These are phyloP conservation scores for Geranium incanum DNA, from an alignment of 441 rosid species.

Conservation along the genomic window DNA sequence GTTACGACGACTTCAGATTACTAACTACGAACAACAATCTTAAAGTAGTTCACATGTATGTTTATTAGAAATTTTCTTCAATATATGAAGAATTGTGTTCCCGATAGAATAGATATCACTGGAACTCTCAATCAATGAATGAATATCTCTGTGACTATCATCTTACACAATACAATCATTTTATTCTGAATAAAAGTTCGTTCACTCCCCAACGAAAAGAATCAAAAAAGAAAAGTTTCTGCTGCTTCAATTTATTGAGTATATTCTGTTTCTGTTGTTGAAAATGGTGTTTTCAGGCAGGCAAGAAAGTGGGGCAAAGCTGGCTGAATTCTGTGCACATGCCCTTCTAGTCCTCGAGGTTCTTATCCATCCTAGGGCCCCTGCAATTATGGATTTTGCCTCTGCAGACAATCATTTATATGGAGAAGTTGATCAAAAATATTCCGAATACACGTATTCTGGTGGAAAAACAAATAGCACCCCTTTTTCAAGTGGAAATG, in stretches of 20 bases:
- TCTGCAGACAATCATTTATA: constrained; percentile 20
- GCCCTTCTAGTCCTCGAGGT: constrained; percentile 73
- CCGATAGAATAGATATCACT: background rate
- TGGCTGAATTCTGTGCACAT: constrained; percentile 55
- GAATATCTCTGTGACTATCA: background rate
- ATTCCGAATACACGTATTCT: constrained; percentile 22
- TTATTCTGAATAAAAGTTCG: background rate
- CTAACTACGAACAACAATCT: background rate
- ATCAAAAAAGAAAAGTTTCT: background rate
- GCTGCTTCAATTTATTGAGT: background rate
- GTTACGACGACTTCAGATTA: background rate
- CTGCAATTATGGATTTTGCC: constrained; percentile 42
- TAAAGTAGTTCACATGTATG: background rate
- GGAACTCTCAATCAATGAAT: background rate
- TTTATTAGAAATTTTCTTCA: background rate
- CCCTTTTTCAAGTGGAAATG: constrained; percentile 23
- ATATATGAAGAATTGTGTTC: background rate
- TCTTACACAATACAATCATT: background rate
- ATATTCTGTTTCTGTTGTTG: constrained; percentile 1
- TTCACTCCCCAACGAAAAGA: background rate
- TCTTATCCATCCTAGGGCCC: constrained; percentile 74
- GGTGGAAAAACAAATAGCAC: constrained; percentile 24
- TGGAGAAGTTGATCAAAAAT: constrained; percentile 22
- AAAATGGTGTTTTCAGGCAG: constrained; percentile 41
- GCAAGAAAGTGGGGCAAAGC: constrained; percentile 43